Conservation (phyloP, 495 filamentous ascomycete species). For the Neurospora sp. region DNA sequence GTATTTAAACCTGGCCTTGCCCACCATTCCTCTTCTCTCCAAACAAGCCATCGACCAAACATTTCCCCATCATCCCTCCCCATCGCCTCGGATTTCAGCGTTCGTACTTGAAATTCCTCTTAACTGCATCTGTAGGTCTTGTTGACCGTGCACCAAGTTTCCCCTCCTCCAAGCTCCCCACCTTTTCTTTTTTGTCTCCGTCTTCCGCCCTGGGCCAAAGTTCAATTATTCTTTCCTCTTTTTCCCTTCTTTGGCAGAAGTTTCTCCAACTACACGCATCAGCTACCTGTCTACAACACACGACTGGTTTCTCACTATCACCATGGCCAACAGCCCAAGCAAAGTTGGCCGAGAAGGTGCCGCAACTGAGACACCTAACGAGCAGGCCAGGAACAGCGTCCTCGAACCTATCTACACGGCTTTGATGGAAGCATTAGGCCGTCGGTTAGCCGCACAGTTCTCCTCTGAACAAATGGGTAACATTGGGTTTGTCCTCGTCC, state of each 20-base stretch:
- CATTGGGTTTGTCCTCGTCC: no score
- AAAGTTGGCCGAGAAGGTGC: not conserved
- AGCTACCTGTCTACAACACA: not conserved
- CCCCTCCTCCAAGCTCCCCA: no score
- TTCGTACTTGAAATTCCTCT: not conserved
- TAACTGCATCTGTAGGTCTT: not conserved
- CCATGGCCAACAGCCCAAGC: not conserved
- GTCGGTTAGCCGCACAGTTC: no score
- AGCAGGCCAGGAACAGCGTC: not conserved
- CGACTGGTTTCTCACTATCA: not conserved
- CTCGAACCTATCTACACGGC: not conserved
- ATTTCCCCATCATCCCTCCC: not conserved
- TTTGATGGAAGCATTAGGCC: no score
- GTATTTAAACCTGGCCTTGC: not conserved
- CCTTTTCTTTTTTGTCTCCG: not conserved
- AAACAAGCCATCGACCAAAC: not conserved
- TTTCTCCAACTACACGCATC: not conserved
- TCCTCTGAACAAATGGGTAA: no score
- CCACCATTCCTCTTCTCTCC: not conserved
- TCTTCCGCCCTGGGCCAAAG: not conserved
- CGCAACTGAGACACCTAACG: not conserved
- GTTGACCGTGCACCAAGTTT: not conserved
- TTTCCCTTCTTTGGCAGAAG: not conserved
- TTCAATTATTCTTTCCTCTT: not conserved
- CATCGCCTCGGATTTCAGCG: not conserved